Conservation (phyloP, 192 early-diverging fungal genomes). For the Podila horticola region DNA sequence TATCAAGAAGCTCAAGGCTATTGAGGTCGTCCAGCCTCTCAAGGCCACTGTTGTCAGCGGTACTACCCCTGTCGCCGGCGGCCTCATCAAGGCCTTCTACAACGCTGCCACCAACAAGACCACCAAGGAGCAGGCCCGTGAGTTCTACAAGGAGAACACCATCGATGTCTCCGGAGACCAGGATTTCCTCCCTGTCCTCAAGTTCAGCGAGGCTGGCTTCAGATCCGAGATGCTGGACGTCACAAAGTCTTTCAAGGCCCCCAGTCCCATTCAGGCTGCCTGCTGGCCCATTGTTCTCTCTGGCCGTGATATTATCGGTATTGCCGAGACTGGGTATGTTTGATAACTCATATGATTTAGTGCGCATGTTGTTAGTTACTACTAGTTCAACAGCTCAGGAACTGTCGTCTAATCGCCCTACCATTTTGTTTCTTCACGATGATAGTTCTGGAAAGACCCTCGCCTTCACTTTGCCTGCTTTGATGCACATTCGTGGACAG, state of each 20-base stretch:
- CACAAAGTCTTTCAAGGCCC: slow-evolving; percentile 76
- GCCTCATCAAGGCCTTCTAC: slow-evolving; percentile 57
- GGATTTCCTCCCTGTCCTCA: slow-evolving; percentile 72
- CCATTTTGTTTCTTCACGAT: not conserved
- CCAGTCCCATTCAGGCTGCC: slow-evolving; percentile 93
- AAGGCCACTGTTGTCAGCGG: slow-evolving; percentile 39
- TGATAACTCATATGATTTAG: not conserved
- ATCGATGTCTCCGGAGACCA: slow-evolving; percentile 62
- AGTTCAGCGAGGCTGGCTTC: slow-evolving; percentile 81
- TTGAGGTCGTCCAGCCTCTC: slow-evolving; percentile 24
- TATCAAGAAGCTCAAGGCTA: slow-evolving; percentile 49
- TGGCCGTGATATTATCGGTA: slow-evolving; percentile 89
- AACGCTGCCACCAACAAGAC: slow-evolving; percentile 48
- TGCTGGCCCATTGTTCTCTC: slow-evolving; percentile 91
- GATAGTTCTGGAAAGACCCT: slow-evolving; percentile 88
- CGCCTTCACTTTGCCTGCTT: slow-evolving; percentile 91
- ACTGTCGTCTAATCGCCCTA: not conserved
- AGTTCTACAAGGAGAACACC: slow-evolving; percentile 58
- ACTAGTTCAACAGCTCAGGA: not conserved
- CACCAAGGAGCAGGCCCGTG: slow-evolving; percentile 50
- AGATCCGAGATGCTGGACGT: slow-evolving; percentile 71
- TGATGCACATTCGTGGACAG: slow-evolving; percentile 81
- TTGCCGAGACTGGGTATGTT: slow-evolving; percentile 91
- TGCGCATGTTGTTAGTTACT: slow-evolving; percentile 10
- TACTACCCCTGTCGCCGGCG: slow-evolving; percentile 49